Base-by-base conservation (phyloP, 179 eudicot species). In the Gypsophila paniculata region DNA sequence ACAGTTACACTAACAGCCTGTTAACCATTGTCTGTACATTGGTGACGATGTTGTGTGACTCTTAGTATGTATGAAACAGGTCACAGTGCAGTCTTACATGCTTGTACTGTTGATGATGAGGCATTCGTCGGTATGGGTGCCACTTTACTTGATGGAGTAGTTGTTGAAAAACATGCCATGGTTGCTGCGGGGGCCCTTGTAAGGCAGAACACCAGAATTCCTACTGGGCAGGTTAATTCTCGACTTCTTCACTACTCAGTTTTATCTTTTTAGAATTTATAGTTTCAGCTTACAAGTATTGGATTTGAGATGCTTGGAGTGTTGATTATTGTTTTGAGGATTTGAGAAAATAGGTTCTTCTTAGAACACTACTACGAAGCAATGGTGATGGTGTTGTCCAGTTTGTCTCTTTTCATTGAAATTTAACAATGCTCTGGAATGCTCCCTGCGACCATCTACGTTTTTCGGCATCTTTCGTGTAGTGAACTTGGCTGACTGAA, bases 101-200 rank as follows among this genome's bases (percentile, higher is more conserved):
- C 90, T 36, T 94, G 99, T 75, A 94, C 95, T 61, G 89, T 94
- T 71, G 95, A 94, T 78, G 97, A 94, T 76, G 97, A 94, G 87
- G 89, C 97, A 60, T 91, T 91, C 83, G 82, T 94, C 73, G 99
- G 99, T 64, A 92, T 87, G 92, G 97, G 96, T 73, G 96, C 99
- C 64, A 94, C 96, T 52, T 82, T 94, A 77, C 97, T 94, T 63
- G 99, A 94, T 69, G 99, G 99, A 60, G 96, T 82, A 23, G 75
- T 88, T 53, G 90, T 94, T 63, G 97, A 91, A 75, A 94, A 87
- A 74, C 83, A 94, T 77, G 93, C 84, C 70, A 92, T 94, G 99
- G 96, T 94, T 86, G 99, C 96, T 79, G 99, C 97, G 48, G 99
- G 99, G 61, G 83, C 99, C 66, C 99, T 94, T 79, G 99, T 94